A percentile compares a stretch with the other conserved stretches of the same genome.
These are phyloP conservation scores for Botrytis hyacinthi DNA, from an alignment of 2,329 filamentous ascomycete genomes.

Conservation along the genomic window DNA sequence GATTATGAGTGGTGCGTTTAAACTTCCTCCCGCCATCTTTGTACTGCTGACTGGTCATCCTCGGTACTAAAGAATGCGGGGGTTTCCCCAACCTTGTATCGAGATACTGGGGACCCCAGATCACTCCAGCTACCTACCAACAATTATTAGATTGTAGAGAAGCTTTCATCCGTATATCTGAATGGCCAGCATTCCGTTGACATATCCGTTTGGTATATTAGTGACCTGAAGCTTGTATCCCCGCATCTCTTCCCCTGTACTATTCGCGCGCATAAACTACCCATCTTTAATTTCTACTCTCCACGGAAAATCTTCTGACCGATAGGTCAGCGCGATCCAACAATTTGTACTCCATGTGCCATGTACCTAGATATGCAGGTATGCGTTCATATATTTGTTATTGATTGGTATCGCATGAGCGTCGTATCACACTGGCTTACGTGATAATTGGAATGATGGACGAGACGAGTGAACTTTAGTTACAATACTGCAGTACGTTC, in stretches of 20 bases:
- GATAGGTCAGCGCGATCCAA: background rate
- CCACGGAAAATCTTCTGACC: background rate
- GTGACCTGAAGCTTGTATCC: background rate
- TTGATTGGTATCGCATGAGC: background rate
- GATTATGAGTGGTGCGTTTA: conserved; percentile 5
- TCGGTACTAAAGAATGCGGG: background rate
- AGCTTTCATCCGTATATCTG: background rate
- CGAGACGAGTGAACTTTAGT: background rate
- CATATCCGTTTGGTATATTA: background rate
- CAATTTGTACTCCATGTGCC: background rate
- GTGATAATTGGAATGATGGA: background rate
- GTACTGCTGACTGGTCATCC: background rate
- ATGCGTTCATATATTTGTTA: background rate
- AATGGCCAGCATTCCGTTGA: background rate
- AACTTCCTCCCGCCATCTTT: background rate
- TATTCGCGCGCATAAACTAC: background rate
- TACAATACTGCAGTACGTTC: background rate
- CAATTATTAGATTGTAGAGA: background rate
- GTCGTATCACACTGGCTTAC: background rate
- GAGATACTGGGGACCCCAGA: background rate
- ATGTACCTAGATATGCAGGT: background rate
- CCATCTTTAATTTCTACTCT: background rate
- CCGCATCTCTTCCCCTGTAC: background rate
- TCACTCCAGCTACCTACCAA: background rate
- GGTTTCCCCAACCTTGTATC: background rate